phyloP scores from a whole-genome alignment of 345 rosid species.

The Mangifera indica region DNA sequence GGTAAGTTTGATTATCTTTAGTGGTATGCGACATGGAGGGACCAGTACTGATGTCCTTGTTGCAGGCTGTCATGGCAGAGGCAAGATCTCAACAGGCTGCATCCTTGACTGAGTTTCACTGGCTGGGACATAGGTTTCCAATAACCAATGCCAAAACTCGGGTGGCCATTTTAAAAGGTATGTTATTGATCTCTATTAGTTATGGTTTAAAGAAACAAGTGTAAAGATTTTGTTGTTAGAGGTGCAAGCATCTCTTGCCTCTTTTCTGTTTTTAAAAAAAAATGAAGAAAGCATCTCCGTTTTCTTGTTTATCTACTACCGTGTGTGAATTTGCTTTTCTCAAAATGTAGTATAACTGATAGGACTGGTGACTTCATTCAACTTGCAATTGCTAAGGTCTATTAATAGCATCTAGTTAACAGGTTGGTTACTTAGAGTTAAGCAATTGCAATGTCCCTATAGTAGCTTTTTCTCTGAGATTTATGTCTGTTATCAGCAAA shows the following conservation, averaged over 20 bases:
- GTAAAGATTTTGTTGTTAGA: neutral
- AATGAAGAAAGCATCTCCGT: no score
- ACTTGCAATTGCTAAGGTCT: neutral
- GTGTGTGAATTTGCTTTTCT: slow-evolving; percentile 8
- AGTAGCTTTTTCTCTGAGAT: neutral
- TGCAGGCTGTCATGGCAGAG: slow-evolving; percentile 95
- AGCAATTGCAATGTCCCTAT: neutral
- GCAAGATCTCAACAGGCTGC: slow-evolving; percentile 99
- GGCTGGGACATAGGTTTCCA: slow-evolving; percentile 96
- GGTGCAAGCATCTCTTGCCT: no score
- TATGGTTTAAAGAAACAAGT: neutral
- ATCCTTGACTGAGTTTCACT: slow-evolving; percentile 86
- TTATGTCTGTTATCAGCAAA: neutral
- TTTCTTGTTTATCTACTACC: neutral
- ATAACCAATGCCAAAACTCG: slow-evolving; percentile 92
- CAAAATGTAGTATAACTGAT: neutral
- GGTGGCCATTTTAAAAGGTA: slow-evolving; percentile 91
- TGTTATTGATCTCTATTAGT: slow-evolving; percentile 12
- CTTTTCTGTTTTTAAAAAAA: no score
- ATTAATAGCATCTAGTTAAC: slow-evolving; percentile 1
- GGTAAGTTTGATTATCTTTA: slow-evolving; percentile 38
- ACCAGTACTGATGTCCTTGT: slow-evolving; percentile 14
- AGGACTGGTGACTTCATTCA: neutral
- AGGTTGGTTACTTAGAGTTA: neutral
- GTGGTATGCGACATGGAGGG: neutral